Base-by-base conservation (phyloP, 768 basidiomycete species). In the Kwoniella sp. region DNA sequence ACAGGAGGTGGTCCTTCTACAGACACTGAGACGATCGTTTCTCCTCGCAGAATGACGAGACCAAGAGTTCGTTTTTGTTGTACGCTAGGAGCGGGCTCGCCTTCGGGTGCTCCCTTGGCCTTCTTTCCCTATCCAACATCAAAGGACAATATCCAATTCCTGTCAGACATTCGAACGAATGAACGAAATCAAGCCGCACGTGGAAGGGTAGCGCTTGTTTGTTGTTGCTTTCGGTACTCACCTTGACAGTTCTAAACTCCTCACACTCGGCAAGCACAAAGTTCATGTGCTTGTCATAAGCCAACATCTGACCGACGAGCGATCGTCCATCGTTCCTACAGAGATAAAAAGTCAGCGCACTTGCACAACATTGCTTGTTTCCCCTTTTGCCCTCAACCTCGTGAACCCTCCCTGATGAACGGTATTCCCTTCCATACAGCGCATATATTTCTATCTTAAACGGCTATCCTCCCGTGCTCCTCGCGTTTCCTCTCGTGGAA, bases 241-340 rank as follows among this genome's bases (percentile, higher is more conserved):
- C 92, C 85, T 98, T 97, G 46, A 98, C 88, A 68, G 90, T 87
- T 74, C 96, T 83, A 79, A 98, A 99, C 82, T 99, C 96, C 81
- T 99, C 96, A 77, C 94, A 97, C 73, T 98, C 96, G 17, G 95
- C 93, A 58, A 99, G 83, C 49, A 99, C 96, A 72, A 99, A 85
- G 83, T 99, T 99, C 96, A 98, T 99, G 82, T 99, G 96, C 77
- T 91, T 89, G 83, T 99, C 96, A 80, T 97, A 99, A 56, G 96
- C 96, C 80, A 99, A 89, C 91, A 98, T 96, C 83, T 98, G 96
- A 46, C 96, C 96, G 50, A 91, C 92, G 73, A 98, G 83, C 60
- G 90, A 86, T 80, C 96, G 90, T 64, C 93, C 93, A 81, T 99
- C 96, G 88, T 80, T 80, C 57, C 80, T 81, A 63, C 15, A 46